Evolutionary conservation across 2,329 filamentous ascomycete genomes (phyloP).

Genomic region (Boeremia exigua): DNA sequence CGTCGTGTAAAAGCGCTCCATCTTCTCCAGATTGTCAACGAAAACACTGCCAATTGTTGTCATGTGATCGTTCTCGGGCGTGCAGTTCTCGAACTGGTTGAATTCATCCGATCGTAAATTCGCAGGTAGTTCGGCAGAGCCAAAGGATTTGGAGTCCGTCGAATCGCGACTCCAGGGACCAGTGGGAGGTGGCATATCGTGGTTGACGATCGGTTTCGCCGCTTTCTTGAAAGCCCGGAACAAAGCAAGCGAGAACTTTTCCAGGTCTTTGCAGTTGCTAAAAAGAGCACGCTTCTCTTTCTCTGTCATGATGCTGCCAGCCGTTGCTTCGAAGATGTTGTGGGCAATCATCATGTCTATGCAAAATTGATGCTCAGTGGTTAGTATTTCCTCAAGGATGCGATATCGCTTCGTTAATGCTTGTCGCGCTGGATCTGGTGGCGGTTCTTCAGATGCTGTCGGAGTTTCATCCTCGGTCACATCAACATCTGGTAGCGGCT

Average conservation of each 20-base stretch:
- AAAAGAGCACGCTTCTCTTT: conserved; percentile 92
- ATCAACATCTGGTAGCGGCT: conserved; percentile 11
- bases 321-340: conserved; percentile 96
- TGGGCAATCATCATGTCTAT: conserved; percentile 97
- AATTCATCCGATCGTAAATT: conserved; percentile 27
- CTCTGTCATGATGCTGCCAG: conserved; percentile 76
- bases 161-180: conserved; percentile 35
- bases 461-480: conserved; percentile 7
- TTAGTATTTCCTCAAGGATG: conserved; percentile 88
- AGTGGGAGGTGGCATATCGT: conserved; percentile 46
- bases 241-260: conserved; percentile 81
- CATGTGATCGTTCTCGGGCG: conserved; percentile 59
- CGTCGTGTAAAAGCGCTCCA: conserved; percentile 70
- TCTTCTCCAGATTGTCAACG: conserved; percentile 59
- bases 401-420: conserved; percentile 77
- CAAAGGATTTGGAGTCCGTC: conserved; percentile 24
- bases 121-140: conserved; percentile 25
- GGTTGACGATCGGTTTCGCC: conserved; percentile 74
- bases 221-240: conserved; percentile 81
- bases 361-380: conserved; percentile 90
- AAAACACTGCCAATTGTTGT: conserved; percentile 68
- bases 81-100: conserved; percentile 41
- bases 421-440: conserved; percentile 31
- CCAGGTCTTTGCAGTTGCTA: conserved; percentile 89
- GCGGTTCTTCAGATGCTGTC: conserved; percentile 18